Conservation (phyloP, 441 rosid genomes). For the Erodium chrysanthum region DNA sequence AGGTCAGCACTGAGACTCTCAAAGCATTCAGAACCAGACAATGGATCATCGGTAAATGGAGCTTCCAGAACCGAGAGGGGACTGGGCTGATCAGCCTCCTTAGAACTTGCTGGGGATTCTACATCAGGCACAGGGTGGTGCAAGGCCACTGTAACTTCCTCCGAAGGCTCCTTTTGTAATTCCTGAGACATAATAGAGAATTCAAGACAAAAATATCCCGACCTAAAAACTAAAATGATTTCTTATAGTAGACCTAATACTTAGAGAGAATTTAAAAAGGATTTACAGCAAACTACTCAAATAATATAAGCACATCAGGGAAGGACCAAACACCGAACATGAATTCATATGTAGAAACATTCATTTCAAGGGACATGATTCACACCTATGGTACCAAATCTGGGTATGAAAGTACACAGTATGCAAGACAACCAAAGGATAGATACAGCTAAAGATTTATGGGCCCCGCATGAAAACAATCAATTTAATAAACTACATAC, state of each 20-base stretch:
- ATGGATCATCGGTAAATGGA: slow-evolving; percentile 56
- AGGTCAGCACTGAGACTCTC: slow-evolving; percentile 84
- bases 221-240: no score
- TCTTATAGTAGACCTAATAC: no score
- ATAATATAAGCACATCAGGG: neutral
- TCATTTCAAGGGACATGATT: neutral
- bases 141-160: slow-evolving; percentile 23
- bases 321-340: neutral
- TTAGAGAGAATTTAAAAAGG: neutral
- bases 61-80: slow-evolving; percentile 88
- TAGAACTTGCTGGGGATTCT: slow-evolving; percentile 45
- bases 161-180: slow-evolving; percentile 28
- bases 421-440: neutral
- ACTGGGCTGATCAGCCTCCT: slow-evolving; percentile 91
- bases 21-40: slow-evolving; percentile 83
- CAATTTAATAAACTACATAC: neutral
- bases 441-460: slow-evolving; percentile 3
- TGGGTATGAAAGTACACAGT: neutral
- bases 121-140: slow-evolving; percentile 37
- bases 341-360: neutral
- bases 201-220: neutral
- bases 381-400: neutral
- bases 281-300: neutral
- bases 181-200: slow-evolving; percentile 37
- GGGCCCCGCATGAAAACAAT: neutral